These are phyloP conservation scores for Cucurbita ficifolia DNA, from an alignment of 306 rosid genomes.

Conservation along the genomic window DNA sequence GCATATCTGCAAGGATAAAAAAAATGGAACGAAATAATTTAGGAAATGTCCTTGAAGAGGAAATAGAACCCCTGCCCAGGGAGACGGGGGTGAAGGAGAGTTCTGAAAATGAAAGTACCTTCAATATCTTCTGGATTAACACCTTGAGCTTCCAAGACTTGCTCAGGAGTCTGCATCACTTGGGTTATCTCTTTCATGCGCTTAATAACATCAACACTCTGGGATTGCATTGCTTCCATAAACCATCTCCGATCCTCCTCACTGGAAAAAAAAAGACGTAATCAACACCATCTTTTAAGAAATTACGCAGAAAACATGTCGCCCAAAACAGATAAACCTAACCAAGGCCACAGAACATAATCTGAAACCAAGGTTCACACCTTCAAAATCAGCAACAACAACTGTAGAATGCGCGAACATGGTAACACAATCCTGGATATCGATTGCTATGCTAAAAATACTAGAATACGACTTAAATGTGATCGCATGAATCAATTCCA, in stretches of 20 bases:
- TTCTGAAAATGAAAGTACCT: conserved; percentile 25
- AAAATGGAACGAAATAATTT: background rate
- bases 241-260: conserved; percentile 86
- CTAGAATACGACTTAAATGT: too few species aligned
- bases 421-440: background rate
- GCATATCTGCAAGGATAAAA: conserved; percentile 34
- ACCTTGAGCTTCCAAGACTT: conserved; percentile 78
- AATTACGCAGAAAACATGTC: background rate
- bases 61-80: background rate
- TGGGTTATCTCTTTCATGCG: conserved; percentile 90
- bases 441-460: background rate
- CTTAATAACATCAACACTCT: conserved; percentile 59
- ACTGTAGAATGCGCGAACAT: background rate
- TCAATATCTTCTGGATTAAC: conserved; percentile 56
- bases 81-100: background rate
- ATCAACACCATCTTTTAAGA: background rate
- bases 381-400: background rate
- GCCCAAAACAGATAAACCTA: background rate
- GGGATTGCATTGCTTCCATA: conserved; percentile 88
- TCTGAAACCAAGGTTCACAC: background rate
- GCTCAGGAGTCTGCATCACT: conserved; percentile 79
- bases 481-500: background rate
- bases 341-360: background rate
- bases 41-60: background rate
- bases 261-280: conserved; percentile 18